A percentile compares a stretch with the other conserved stretches of the same genome.
These are phyloP conservation scores for Aspergillus baeticus DNA, from an alignment of 495 filamentous ascomycete genomes.

Conservation along the genomic window DNA sequence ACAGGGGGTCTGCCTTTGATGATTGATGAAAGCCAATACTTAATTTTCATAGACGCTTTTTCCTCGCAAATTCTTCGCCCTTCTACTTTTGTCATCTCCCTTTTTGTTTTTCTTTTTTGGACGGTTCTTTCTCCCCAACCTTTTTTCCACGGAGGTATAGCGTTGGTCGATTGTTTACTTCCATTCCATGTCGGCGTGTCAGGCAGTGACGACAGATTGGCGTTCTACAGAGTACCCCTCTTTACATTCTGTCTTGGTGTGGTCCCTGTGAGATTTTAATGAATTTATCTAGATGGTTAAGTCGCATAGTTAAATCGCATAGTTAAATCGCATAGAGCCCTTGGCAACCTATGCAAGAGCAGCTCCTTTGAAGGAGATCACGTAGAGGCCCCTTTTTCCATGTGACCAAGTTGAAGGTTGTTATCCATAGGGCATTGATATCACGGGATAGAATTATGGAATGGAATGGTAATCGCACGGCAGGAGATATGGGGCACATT, in stretches of 20 bases:
- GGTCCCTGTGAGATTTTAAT: not conserved
- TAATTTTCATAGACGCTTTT: conserved; percentile 6
- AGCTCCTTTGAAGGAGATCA: too few relatives aligned
- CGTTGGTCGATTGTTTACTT: not conserved
- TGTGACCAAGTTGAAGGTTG: not conserved
- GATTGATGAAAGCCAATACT: conserved; percentile 5
- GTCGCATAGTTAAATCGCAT: not conserved
- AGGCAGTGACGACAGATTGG: not conserved
- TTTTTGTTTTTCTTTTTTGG: conserved; percentile 3
- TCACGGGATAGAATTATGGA: conserved; percentile 4
- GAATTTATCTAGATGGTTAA: not conserved
- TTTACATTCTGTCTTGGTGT: not conserved
- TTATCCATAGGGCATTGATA: not conserved
- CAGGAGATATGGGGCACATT: not conserved
- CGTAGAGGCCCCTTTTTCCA: not conserved
- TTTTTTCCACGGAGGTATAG: not conserved
- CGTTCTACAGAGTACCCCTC: not conserved
- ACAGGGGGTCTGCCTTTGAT: conserved; percentile 3
- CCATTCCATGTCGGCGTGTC: conserved; percentile 1
- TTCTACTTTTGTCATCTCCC: not conserved
- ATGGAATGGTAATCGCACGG: not conserved
- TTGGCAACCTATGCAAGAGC: too few relatives aligned
- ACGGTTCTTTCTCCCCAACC: not conserved
- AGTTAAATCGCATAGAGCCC: not conserved
- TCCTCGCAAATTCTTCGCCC: not conserved